These are phyloP conservation scores for Anastatica hierochuntica DNA, from an alignment of 345 rosid genomes.

Conservation along the genomic window DNA sequence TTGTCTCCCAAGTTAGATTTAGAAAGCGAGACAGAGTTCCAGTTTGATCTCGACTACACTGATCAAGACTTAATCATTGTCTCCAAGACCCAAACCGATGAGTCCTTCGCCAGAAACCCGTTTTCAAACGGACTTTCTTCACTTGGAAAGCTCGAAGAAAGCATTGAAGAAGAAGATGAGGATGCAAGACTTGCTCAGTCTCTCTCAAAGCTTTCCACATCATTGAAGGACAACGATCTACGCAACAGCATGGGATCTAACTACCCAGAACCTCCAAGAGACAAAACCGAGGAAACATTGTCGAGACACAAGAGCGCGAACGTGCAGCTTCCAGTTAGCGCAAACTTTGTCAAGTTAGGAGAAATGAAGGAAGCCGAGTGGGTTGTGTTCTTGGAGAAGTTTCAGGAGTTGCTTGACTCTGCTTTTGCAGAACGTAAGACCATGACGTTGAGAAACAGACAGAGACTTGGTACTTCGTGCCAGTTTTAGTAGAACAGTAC, in stretches of 20 bases:
- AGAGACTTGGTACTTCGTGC: slow-evolving; percentile 60
- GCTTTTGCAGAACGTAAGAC: slow-evolving; percentile 35
- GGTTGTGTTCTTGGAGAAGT: slow-evolving; percentile 39
- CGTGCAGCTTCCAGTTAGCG: slow-evolving; percentile 32
- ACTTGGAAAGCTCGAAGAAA: slow-evolving; percentile 39
- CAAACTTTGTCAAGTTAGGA: slow-evolving; percentile 41
- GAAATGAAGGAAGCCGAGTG: slow-evolving; percentile 44
- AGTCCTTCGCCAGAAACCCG: slow-evolving; percentile 10
- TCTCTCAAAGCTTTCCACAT: slow-evolving; percentile 7
- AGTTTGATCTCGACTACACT: slow-evolving; percentile 35
- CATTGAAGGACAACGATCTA: background rate
- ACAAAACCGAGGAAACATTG: slow-evolving; percentile 11
- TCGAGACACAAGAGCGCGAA: slow-evolving; percentile 34
- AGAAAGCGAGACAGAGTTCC: slow-evolving; percentile 31
- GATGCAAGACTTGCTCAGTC: background rate
- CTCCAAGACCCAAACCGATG: too few species aligned
- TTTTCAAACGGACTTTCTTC: slow-evolving; percentile 23
- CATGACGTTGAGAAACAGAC: slow-evolving; percentile 34
- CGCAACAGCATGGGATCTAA: slow-evolving; percentile 6
- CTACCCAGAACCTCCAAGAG: slow-evolving; percentile 6
- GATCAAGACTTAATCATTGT: too few species aligned
- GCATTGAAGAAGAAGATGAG: slow-evolving; percentile 25
- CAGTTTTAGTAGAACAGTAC: slow-evolving; percentile 35
- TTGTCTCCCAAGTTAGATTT: slow-evolving; percentile 21
- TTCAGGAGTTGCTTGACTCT: slow-evolving; percentile 42